Conservation (phyloP, 768 basidiomycete genomes). For the Omphalotus guepiniiformis region DNA sequence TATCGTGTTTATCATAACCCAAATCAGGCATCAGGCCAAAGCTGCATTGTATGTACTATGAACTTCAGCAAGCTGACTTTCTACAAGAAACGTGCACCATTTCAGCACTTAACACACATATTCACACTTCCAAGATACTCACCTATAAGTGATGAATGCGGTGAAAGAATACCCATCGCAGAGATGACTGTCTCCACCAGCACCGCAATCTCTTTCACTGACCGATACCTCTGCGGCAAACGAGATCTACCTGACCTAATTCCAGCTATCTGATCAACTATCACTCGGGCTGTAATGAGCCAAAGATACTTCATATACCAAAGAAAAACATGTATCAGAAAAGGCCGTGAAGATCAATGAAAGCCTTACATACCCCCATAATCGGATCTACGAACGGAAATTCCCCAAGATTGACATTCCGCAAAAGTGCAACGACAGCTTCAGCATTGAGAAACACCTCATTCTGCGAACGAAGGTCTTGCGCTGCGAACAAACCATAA, state of each 20-base stretch:
- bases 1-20: too few species aligned
- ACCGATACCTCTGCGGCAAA: not conserved
- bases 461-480: not conserved
- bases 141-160: constrained; percentile 7
- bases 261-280: not conserved
- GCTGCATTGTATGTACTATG: too few species aligned
- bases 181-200: not conserved
- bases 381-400: constrained; percentile 15
- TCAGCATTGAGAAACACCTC: constrained; percentile 6
- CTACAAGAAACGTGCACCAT: too few species aligned
- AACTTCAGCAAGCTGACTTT: too few species aligned
- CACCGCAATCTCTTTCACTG: not conserved
- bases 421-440: constrained; percentile 10
- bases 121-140: too few species aligned
- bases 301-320: not conserved
- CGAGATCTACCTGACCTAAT: not conserved
- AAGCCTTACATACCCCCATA: constrained; percentile 8
- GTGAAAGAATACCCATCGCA: constrained; percentile 2
- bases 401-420: constrained; percentile 7
- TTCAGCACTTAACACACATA: too few species aligned
- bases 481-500: constrained; percentile 10
- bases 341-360: not conserved
- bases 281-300: not conserved
- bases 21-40: too few species aligned
- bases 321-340: not conserved